phyloP scores from a whole-genome alignment of 495 filamentous ascomycete genomes.

The Neurospora pannonica region DNA sequence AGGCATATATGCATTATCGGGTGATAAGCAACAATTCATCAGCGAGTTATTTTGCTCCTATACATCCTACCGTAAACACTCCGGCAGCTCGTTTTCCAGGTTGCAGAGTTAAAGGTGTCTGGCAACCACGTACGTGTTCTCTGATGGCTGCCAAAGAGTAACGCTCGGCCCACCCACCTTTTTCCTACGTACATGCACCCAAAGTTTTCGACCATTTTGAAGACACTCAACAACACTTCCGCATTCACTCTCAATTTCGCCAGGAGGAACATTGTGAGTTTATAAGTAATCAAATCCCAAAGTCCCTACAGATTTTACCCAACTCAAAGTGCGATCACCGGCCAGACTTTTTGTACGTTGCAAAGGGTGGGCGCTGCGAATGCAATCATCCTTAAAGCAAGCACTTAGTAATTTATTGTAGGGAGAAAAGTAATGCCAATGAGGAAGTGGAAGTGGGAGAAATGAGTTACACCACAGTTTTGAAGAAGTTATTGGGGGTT shows the following conservation, averaged over 20 bases:
- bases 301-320: not conserved
- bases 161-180: not conserved
- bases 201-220: not conserved
- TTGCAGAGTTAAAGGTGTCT: not conserved
- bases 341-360: not conserved
- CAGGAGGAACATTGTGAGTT: rapidly evolving
- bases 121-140: not conserved
- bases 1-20: not conserved
- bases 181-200: not conserved
- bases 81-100: not conserved
- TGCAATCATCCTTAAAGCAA: not conserved
- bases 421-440: not conserved
- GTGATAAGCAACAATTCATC: too few relatives aligned
- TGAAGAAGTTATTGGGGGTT: too few relatives aligned
- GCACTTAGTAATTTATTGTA: not conserved
- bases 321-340: not conserved
- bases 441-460: not conserved
- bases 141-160: too few relatives aligned
- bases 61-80: not conserved
- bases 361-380: not conserved
- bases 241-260: not conserved
- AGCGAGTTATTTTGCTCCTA: too few relatives aligned
- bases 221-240: not conserved
- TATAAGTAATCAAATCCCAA: not conserved
- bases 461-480: not conserved